Evolutionary conservation across 305 asterid species (phyloP).

Genomic region (Fraxinus platypoda): DNA sequence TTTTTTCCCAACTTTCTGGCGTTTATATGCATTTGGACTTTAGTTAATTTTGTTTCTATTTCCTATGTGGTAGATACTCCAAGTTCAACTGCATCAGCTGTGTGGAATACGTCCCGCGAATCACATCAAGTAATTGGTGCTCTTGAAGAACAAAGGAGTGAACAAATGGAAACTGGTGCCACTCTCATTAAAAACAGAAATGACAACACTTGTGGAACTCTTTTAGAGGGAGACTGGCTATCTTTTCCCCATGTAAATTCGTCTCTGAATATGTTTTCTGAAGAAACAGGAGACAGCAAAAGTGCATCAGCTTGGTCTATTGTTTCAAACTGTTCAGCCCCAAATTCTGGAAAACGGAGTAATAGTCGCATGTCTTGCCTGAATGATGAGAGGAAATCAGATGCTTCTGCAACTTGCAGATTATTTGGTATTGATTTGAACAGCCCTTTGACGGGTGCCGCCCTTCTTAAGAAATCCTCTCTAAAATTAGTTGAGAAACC

Average conservation of each 20-base stretch:
- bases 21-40: not conserved
- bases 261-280: constrained; percentile 38
- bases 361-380: constrained; percentile 26
- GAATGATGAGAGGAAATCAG: constrained; percentile 43
- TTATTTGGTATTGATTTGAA: constrained; percentile 85
- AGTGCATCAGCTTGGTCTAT: constrained; percentile 55
- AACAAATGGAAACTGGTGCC: not conserved
- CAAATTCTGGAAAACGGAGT: constrained; percentile 29
- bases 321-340: constrained; percentile 34
- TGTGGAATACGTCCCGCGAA: constrained; percentile 54
- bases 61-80: constrained; percentile 40
- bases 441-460: constrained; percentile 36
- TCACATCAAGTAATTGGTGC: constrained; percentile 36
- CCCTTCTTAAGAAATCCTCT: constrained; percentile 29
- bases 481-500: constrained; percentile 30
- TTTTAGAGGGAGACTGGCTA: not conserved
- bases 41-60: not conserved
- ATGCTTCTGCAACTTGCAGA: constrained; percentile 44
- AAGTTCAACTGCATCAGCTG: constrained; percentile 48
- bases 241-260: constrained; percentile 25
- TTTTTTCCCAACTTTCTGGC: not conserved
- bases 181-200: constrained; percentile 20
- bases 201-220: not conserved
- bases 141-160: constrained; percentile 36
- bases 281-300: constrained; percentile 50